phyloP scores from a whole-genome alignment of 305 asterid species.

The Solanum chacoense region DNA sequence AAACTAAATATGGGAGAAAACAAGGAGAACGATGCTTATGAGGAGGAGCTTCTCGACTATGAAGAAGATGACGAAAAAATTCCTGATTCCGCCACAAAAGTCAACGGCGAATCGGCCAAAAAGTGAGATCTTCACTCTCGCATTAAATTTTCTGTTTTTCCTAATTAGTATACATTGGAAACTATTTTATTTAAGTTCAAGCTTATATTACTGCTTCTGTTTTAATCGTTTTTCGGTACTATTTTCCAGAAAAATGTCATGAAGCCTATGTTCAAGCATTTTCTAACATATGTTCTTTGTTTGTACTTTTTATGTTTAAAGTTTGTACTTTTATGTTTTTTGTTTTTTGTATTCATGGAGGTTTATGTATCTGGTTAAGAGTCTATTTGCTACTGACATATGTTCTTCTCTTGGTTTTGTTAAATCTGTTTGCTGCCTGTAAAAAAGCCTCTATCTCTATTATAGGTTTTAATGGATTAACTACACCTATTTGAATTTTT shows the following conservation, averaged over 20 bases:
- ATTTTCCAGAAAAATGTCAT: not conserved
- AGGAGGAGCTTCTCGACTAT: slow-evolving; percentile 92
- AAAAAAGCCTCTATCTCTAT: not conserved
- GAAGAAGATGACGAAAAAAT: slow-evolving; percentile 89
- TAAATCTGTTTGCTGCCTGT: not conserved
- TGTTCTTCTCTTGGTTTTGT: not conserved
- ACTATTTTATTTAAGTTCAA: not conserved
- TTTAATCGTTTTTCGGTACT: not conserved
- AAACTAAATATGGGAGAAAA: slow-evolving; percentile 48
- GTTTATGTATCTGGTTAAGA: not conserved
- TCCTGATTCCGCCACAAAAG: slow-evolving; percentile 50
- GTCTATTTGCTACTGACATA: not conserved
- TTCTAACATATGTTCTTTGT: not conserved
- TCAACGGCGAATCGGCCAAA: slow-evolving; percentile 81
- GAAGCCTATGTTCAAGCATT: not conserved
- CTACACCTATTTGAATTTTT: not conserved
- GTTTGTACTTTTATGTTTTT: not conserved
- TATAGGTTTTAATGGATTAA: not conserved
- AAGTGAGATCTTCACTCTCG: slow-evolving; percentile 32
- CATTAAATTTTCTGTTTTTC: not conserved
- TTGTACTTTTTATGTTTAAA: too few relatives aligned
- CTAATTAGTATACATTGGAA: not conserved
- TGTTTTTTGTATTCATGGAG: not conserved
- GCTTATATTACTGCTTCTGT: not conserved
- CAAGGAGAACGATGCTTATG: slow-evolving; percentile 75